Base-by-base conservation (phyloP, 2,329 filamentous ascomycete genomes). In the Calonectria leucothoes region DNA sequence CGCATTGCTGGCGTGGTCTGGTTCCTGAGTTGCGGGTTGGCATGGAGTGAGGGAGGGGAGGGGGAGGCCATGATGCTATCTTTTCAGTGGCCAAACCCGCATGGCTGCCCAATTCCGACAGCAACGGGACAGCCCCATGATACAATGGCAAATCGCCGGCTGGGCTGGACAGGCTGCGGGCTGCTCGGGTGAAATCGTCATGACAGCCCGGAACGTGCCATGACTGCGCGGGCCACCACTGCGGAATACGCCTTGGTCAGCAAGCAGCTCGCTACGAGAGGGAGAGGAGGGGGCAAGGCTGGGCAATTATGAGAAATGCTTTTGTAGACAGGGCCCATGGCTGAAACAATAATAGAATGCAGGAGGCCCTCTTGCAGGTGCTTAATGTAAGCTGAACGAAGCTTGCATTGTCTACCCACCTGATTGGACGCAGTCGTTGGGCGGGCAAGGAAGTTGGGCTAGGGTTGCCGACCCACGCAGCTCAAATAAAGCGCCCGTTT, bases 11-110 rank as follows among this genome's bases (percentile, higher is more conserved):
- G 72, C 66, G 8, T 74, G 72, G 72, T 61, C 69, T 74, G 72
- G 72, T 61, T 71, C 37, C n/a, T 71, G 31, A 73, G 72, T 45
- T 75, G 70, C n/a, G n/a, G n/a, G 70, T 49, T 73, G 51, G 72
- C 72, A 31, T 71, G 70, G n/a, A n/a, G n/a, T n/a, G n/a, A n/a
- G n/a, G n/a, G n/a, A n/a, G n/a, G n/a, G n/a, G n/a, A n/a, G n/a
- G n/a, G n/a, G 67, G 59, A 65, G 52, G 66, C 35, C 12, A 71
- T 75, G 51, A 67, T 73, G 70, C 52, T 70, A 63, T 33, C 72
- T 66, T 49, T 8, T 17, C 29, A 23, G 29, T 25, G n/a, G 39
- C 37, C n/a, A 10, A 61, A 27, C 52, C 29, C 33, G 33, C 33
- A 39, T 61, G n/a, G 55, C 33, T 61, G 55, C 55, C 27, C 20